Percentiles rank a stretch among this genome's conserved stretches.
These are phyloP conservation scores for Singerocomus rubriflavus DNA, from an alignment of 1,284 basidiomycete genomes.

Conservation along the genomic window DNA sequence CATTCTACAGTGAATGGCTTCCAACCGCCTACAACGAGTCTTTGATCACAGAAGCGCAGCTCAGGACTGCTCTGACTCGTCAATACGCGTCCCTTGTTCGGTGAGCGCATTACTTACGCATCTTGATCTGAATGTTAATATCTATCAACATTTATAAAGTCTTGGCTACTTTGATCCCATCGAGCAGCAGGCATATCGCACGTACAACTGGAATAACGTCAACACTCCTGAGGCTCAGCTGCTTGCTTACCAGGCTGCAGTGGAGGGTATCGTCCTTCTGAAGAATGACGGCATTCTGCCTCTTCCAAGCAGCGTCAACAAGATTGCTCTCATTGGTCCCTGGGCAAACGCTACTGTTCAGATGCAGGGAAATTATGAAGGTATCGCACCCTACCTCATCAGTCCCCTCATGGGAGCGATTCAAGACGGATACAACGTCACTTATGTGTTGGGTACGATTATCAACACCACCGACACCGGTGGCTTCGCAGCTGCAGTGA, in stretches of 20 bases:
- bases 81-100: constrained; percentile 53
- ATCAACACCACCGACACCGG: constrained; percentile 38
- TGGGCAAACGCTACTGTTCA: constrained; percentile 52
- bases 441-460: constrained; percentile 42
- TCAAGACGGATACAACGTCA: constrained; percentile 43
- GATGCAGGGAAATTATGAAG: constrained; percentile 57
- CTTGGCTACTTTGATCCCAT: constrained; percentile 56
- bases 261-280: too few relatives aligned
- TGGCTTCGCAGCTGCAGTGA: constrained; percentile 56
- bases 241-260: constrained; percentile 40
- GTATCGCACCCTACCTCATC: constrained; percentile 51
- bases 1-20: constrained; percentile 43
- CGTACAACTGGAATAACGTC: constrained; percentile 46
- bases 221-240: constrained; percentile 45
- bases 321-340: constrained; percentile 52
- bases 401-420: constrained; percentile 50
- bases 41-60: constrained; percentile 42
- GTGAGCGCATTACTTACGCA: too few relatives aligned
- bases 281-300: constrained; percentile 46
- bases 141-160: constrained; percentile 25
- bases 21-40: constrained; percentile 46
- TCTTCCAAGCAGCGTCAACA: constrained; percentile 40
- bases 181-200: constrained; percentile 47
- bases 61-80: constrained; percentile 42
- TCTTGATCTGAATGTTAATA: too few relatives aligned